A percentile compares a stretch with the other conserved stretches of the same genome.
These are phyloP conservation scores for Sporothrix pseudoabietina DNA, from an alignment of 2,329 filamentous ascomycete species.

Conservation along the genomic window DNA sequence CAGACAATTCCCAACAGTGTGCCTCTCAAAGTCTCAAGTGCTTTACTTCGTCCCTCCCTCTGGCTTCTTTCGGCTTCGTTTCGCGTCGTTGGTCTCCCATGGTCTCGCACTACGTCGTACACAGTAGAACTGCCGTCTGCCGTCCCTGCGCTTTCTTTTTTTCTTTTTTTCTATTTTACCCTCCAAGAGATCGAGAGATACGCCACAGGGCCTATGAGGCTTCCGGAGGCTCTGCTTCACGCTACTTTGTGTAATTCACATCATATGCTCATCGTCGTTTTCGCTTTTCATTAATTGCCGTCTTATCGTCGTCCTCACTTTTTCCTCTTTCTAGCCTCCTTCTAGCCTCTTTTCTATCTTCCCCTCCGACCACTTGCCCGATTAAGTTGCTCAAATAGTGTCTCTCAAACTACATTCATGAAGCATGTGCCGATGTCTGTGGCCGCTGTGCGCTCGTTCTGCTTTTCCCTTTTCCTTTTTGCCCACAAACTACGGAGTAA, in stretches of 20 bases:
- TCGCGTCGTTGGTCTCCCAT: background rate
- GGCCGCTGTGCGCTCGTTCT: background rate
- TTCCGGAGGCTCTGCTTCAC: background rate
- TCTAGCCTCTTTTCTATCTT: background rate
- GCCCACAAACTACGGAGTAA: background rate
- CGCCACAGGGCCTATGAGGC: background rate
- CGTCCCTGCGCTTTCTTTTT: slow-evolving; percentile 4
- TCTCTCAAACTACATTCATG: background rate
- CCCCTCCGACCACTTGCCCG: background rate
- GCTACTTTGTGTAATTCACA: background rate
- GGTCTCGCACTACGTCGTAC: background rate
- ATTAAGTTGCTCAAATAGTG: background rate
- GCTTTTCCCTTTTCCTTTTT: slow-evolving; percentile 2
- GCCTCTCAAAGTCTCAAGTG: background rate
- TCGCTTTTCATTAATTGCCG: too few relatives aligned
- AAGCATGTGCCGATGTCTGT: background rate
- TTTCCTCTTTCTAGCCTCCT: background rate
- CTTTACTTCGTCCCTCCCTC: background rate
- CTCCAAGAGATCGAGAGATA: background rate
- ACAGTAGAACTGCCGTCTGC: slow-evolving; percentile 1
- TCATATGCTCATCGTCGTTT: background rate
- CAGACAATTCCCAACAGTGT: background rate
- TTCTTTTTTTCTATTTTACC: background rate
- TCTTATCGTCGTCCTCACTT: background rate
- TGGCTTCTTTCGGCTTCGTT: background rate